Evolutionary conservation across 805 yeast species (phyloP), one percentile per base, ranked within the genome.

Genomic region (Schizosaccharomyces octosporus): DNA sequence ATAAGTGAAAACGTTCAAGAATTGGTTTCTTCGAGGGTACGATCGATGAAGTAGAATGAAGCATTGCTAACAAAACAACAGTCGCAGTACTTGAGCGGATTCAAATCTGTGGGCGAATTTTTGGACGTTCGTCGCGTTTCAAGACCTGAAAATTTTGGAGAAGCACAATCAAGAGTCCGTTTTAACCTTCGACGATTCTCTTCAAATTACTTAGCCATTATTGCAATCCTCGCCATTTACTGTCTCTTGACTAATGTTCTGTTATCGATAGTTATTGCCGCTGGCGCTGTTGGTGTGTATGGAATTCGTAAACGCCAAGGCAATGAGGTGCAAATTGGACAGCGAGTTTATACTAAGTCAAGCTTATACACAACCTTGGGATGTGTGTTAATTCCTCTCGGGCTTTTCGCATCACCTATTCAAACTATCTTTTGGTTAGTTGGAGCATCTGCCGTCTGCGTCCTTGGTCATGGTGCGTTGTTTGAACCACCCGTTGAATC

Each of bases 401-500:
- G 90, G 29, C 79, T 93, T 67, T 75, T 87, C 64, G 95, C 97
- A 27, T 83, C 90, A 65, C 97, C 97, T 32, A 76, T 93, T 64
- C 79, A 90, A 61, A 85, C 97, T 4, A 71, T 93, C 71, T 77
- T 93, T 76, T 93, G 97, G 97, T 79, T 90, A 66, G 78, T 85
- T 66, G 93, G 95, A 66, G 85, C 95, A 17, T 83, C 93, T 48
- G 83, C 84, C 32, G 83, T 83, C 59, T 71, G 84, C 45, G 85
- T 90, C 51, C 74, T 88, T 59, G 78, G 87, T 2, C 98, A 93
- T 72, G 98, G 97, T 58, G 76, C 89, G 2, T 75, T 90, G 64
- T 77, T 93, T 80, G 97, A 93, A 70, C 93, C 90, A 74, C 98
- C 98, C 24, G 83, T 89, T 64, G 97, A 93, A 74, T 82, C 90